A percentile compares a stretch with the other conserved stretches of the same genome.
These are phyloP conservation scores for Eimeria sp. DNA, from an alignment of 169 alveolate species.

Conservation along the genomic window DNA sequence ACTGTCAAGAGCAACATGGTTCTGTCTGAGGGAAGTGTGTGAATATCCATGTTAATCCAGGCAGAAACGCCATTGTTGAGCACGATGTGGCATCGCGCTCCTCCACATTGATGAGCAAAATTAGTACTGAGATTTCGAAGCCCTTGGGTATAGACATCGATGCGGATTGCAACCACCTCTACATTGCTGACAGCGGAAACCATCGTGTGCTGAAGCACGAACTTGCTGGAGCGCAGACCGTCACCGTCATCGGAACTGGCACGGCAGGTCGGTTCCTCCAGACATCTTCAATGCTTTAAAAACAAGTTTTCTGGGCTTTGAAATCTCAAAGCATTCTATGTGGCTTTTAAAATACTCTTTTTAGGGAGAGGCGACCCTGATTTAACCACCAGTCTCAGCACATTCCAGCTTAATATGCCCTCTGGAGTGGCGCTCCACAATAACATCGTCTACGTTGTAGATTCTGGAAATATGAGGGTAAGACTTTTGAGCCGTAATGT, in stretches of 20 bases:
- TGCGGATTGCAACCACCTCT: conserved; percentile 24
- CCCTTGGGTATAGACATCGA: conserved; percentile 36
- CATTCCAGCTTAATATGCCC: conserved; percentile 30
- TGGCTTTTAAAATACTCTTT: background rate
- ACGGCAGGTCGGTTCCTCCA: conserved; percentile 39
- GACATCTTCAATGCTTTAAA: background rate
- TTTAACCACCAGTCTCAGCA: too few relatives aligned
- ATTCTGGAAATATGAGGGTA: conserved; percentile 62
- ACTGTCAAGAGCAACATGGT: background rate
- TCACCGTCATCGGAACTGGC: conserved; percentile 49
- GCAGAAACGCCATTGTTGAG: conserved; percentile 66
- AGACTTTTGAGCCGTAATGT: background rate
- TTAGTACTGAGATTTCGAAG: conserved; percentile 17
- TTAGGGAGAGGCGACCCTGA: conserved; percentile 6
- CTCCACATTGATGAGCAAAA: background rate
- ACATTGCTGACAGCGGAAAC: conserved; percentile 66
- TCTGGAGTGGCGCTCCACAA: conserved; percentile 39
- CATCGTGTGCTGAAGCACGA: conserved; percentile 39
- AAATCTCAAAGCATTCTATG: background rate
- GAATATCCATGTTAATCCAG: background rate
- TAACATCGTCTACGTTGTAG: conserved; percentile 1
- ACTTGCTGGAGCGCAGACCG: background rate
- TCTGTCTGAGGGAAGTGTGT: background rate
- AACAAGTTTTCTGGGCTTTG: background rate
- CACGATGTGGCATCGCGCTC: conserved; percentile 45